Base-by-base conservation (phyloP, 2,329 filamentous ascomycete genomes). In the Hymenoscyphus repandus region DNA sequence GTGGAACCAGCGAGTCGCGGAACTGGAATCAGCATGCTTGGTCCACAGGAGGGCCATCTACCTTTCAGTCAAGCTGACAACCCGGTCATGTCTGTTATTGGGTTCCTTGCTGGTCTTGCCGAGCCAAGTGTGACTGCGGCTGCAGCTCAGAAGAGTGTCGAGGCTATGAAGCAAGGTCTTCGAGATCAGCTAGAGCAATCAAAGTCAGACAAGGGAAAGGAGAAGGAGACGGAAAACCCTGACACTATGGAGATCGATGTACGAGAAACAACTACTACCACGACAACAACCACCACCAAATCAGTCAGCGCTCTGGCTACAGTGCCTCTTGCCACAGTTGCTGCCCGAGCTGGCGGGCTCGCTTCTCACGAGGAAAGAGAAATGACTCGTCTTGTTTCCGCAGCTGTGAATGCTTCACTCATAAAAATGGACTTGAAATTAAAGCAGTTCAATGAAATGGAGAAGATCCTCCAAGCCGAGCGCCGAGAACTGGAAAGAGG, bases 331-430 rank as follows among this genome's bases (percentile, higher is more conserved):
- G 90, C 89, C 15, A 81, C 91, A 7, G 86, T 92, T 55, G 91
- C 91, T 11, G 90, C 89, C 2, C 88, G 93, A 54, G 82, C 91
- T 1, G 86, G 88, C 6, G 93, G 86, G 3, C 82, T 99, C 32
- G 91, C 92, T 27, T 96, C 92, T 2, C 90, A 97, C 62, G 92
- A 97, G 69, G 93, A 99, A 70, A 88, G 95, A 51, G 90, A 96
- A 70, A 93, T 97, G 82, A 95, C 91, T 17, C 87, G 90, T 13
- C 82, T 97, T 42, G 89, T 99, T 9, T 92, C 90, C 2, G 87
- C 90, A 5, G 90, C 90, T 0, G 89, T 96, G 47, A 99, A 99
- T 66, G 78, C 95, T 11, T 92, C 89, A n/a, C 76, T 97, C 32
- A 86, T 96, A 66, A 99, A 99, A 72, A 83, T 97, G 55, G 90